phyloP scores from a whole-genome alignment of 164 flowering plant species.

The Piper betle region DNA sequence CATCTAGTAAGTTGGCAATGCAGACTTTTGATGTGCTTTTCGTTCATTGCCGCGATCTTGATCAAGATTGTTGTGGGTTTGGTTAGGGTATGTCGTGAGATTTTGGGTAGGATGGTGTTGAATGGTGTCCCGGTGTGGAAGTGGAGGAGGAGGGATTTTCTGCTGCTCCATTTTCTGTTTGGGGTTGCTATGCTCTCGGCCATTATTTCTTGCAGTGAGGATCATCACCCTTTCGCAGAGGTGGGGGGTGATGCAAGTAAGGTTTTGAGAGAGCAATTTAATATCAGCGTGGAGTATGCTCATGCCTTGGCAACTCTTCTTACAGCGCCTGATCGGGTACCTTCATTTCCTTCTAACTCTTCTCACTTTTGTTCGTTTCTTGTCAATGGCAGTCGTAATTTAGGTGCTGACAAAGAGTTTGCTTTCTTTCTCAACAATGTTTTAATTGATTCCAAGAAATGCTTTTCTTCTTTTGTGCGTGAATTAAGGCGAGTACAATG shows the following conservation, averaged over 20 bases:
- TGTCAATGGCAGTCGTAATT: background rate
- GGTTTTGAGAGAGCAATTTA: slow-evolving; percentile 26
- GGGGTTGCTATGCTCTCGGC: slow-evolving; percentile 13
- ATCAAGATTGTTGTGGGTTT: slow-evolving; percentile 30
- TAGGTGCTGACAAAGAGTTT: too few relatives aligned
- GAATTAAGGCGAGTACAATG: too few relatives aligned
- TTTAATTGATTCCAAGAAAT: too few relatives aligned
- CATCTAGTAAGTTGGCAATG: background rate
- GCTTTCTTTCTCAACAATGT: too few relatives aligned
- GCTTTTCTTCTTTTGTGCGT: too few relatives aligned
- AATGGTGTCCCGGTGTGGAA: slow-evolving; percentile 26
- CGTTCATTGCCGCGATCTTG: slow-evolving; percentile 22
- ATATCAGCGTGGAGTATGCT: slow-evolving; percentile 44
- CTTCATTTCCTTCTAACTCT: background rate
- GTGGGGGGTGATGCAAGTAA: slow-evolving; percentile 11
- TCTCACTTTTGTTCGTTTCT: slow-evolving; percentile 2
- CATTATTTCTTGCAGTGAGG: slow-evolving; percentile 21
- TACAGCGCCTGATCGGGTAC: slow-evolving; percentile 43
- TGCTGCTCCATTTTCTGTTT: slow-evolving; percentile 22
- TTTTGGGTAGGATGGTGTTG: slow-evolving; percentile 44
- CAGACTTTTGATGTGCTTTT: slow-evolving; percentile 12
- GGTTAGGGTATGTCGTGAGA: slow-evolving; percentile 36
- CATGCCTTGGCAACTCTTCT: slow-evolving; percentile 32
- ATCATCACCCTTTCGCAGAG: slow-evolving; percentile 6
- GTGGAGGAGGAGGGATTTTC: slow-evolving; percentile 24